Percentiles rank a stretch among this genome's conserved stretches.
Evolutionary conservation across 192 early-diverging fungal species (phyloP).

Genomic region (Entomortierella parvispora): DNA sequence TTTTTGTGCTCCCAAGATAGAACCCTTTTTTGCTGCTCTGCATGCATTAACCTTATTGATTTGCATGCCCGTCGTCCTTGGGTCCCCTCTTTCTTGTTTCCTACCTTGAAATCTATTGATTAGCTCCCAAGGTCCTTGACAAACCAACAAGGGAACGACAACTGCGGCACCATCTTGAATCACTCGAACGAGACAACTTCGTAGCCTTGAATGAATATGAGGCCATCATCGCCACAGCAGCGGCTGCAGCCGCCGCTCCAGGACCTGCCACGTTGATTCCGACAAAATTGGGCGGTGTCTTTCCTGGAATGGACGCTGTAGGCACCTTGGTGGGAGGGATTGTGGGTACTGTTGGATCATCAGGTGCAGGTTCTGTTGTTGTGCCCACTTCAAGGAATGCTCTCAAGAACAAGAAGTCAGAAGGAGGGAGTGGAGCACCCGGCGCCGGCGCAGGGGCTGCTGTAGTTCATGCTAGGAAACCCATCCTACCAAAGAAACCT

Average conservation of each 20-base stretch:
- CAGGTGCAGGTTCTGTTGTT: too few relatives aligned
- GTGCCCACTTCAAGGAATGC: too few relatives aligned
- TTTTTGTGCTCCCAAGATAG: neutral
- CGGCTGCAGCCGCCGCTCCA: constrained; percentile 20
- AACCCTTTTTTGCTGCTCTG: neutral
- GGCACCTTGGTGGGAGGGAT: neutral
- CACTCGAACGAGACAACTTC: constrained; percentile 57
- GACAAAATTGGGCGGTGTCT: neutral
- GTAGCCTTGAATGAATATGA: constrained; percentile 54
- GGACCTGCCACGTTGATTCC: constrained; percentile 5
- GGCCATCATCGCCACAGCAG: constrained; percentile 46
- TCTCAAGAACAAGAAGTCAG: too few relatives aligned
- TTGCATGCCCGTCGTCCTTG: too few relatives aligned
- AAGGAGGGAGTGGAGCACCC: too few relatives aligned
- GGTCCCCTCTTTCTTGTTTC: neutral
- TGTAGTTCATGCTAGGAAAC: too few relatives aligned
- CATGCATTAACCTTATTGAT: too few relatives aligned
- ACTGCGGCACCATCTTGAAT: constrained; percentile 49
- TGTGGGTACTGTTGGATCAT: neutral
- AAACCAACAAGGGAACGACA: constrained; percentile 13
- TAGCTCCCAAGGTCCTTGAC: constrained; percentile 11
- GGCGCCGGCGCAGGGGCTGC: too few relatives aligned
- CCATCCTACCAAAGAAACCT: neutral
- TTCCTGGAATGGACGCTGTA: neutral
- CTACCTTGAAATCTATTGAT: neutral